These are phyloP conservation scores for Fusarium irregulare DNA, from an alignment of 2,329 filamentous ascomycete species.

Conservation along the genomic window DNA sequence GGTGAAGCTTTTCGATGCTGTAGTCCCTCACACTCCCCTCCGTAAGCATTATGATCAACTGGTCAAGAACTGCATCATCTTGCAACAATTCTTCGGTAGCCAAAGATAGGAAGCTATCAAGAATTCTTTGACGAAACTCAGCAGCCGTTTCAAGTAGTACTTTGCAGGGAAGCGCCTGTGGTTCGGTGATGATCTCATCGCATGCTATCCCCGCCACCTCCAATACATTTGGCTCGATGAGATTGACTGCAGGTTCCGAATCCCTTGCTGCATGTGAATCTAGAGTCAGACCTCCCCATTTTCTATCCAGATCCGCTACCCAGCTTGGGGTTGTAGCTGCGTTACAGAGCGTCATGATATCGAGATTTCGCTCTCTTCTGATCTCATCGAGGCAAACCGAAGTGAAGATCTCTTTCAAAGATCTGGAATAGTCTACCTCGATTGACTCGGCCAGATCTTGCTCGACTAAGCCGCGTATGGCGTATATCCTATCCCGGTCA, in stretches of 20 bases:
- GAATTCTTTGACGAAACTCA: not conserved
- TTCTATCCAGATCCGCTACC: not conserved
- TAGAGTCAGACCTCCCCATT: accelerated
- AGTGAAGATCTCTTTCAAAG: not conserved
- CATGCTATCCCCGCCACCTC: not conserved
- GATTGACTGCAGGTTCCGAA: not conserved
- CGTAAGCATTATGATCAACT: not conserved
- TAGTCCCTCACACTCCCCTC: not conserved
- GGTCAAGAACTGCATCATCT: not conserved
- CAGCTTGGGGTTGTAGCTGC: not conserved
- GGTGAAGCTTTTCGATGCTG: accelerated
- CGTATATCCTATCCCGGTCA: not conserved
- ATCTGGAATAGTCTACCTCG: not conserved
- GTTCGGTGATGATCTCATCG: not conserved
- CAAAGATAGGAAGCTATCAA: not conserved
- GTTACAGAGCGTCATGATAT: not conserved
- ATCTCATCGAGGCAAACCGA: not conserved
- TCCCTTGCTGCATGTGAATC: not conserved
- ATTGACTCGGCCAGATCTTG: not conserved
- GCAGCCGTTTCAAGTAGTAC: not conserved
- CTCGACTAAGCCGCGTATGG: not conserved
- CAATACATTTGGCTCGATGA: not conserved
- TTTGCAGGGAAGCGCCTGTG: not conserved
- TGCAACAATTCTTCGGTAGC: accelerated
- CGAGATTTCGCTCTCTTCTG: not conserved